Evolutionary conservation across 2,329 filamentous ascomycete species (phyloP).

Genomic region (Fonsecaea nubica): DNA sequence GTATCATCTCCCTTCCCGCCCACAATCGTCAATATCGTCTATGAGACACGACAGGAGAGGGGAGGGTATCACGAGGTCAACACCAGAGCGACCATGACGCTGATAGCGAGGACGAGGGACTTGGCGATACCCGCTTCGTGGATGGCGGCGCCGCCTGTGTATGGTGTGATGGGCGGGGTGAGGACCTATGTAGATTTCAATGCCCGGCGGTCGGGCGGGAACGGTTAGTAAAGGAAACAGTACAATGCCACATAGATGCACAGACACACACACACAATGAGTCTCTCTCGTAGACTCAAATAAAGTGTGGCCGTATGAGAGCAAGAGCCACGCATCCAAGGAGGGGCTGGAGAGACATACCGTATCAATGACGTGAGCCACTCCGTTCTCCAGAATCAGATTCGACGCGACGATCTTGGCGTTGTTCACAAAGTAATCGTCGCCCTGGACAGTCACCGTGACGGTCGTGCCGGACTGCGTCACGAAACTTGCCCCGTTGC

Average conservation of each 20-base stretch:
- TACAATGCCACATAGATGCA: too few relatives aligned
- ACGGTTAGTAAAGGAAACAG: neutral
- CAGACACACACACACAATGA: too few relatives aligned
- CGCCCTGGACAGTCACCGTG: conserved; percentile 16
- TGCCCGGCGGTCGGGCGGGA: too few relatives aligned
- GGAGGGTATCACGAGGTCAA: neutral
- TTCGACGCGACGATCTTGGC: conserved; percentile 19
- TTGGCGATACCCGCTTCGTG: neutral
- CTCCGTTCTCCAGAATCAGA: conserved; percentile 19
- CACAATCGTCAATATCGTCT: too few relatives aligned
- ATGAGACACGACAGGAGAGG: neutral
- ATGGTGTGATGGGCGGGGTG: conserved; percentile 5
- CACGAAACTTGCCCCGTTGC: conserved; percentile 4
- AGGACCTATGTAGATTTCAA: conserved; percentile 7
- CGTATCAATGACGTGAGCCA: conserved; percentile 17
- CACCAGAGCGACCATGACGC: conserved; percentile 3
- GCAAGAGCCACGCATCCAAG: too few relatives aligned
- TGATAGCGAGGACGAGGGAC: neutral
- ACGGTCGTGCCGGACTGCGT: conserved; percentile 16
- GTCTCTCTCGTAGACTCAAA: too few relatives aligned
- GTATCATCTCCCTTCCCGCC: too few relatives aligned
- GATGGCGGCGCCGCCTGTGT: conserved; percentile 4
- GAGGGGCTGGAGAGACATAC: neutral
- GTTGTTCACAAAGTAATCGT: conserved; percentile 21
- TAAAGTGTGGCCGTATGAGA: too few relatives aligned